Evolutionary conservation across 805 yeast species (phyloP).

Genomic region (Wickerhamomyces sydowiorum): DNA sequence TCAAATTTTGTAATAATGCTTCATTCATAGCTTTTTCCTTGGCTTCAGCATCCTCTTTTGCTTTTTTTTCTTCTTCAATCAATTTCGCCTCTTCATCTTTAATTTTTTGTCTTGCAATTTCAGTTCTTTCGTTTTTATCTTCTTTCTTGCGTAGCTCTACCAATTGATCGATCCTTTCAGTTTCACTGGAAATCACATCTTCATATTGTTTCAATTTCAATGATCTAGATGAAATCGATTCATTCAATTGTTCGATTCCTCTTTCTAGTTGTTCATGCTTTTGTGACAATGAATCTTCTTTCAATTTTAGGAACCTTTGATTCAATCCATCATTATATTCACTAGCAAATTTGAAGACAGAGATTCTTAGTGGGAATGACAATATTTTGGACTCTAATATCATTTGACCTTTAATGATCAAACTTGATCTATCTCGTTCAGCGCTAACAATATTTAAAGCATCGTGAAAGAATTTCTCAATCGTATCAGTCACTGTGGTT

Average conservation of each 20-base stretch:
- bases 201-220: neutral
- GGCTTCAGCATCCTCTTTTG: neutral
- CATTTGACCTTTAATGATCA: neutral
- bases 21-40: neutral
- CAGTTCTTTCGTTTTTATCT: neutral
- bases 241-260: neutral
- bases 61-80: constrained; percentile 2
- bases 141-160: neutral
- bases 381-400: neutral
- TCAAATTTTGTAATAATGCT: neutral
- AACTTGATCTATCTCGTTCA: neutral
- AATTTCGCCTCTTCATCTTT: neutral
- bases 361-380: neutral
- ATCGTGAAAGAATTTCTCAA: neutral
- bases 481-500: neutral
- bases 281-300: neutral
- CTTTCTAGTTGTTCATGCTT: neutral
- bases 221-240: neutral
- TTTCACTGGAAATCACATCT: neutral
- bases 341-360: neutral
- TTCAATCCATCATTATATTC: neutral
- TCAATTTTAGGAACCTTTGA: neutral
- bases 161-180: neutral
- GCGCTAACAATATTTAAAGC: neutral
- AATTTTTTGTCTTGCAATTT: neutral